Conservation (phyloP, 768 basidiomycete genomes). For the Serendipita sp. region DNA sequence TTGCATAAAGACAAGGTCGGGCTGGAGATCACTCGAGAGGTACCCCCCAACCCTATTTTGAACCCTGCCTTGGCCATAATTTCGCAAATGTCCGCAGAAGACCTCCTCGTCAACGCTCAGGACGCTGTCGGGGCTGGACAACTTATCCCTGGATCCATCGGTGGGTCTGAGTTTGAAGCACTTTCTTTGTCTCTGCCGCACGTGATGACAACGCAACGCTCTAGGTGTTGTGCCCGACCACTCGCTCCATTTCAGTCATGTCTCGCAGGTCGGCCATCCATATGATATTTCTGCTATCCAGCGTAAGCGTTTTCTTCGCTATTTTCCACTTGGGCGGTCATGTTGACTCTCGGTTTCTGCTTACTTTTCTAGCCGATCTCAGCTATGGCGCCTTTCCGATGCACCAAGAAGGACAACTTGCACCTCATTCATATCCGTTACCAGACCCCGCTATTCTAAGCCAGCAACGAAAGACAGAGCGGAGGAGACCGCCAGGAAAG, state of each 20-base stretch:
- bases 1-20: no score
- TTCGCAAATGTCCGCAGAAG: not conserved
- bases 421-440: not conserved
- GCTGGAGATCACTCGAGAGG: no score
- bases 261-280: not conserved
- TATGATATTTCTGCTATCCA: conserved; percentile 1
- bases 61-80: no score
- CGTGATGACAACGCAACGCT: conserved; percentile 7
- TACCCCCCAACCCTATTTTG: no score
- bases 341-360: not conserved
- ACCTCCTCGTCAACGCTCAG: not conserved
- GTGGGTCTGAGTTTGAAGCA: not conserved
- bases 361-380: not conserved
- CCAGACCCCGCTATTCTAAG: conserved; percentile 3
- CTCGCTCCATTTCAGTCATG: conserved; percentile 3
- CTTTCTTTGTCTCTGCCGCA: not conserved
- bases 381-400: conserved; percentile 4
- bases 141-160: not conserved
- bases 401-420: not conserved
- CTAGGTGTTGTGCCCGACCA: not conserved
- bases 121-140: not conserved
- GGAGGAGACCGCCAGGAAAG: conserved; percentile 4
- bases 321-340: not conserved
- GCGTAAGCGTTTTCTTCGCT: not conserved
- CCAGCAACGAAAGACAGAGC: conserved; percentile 3